phyloP scores from a whole-genome alignment of 306 rosid genomes.

The Cicer cuneatum region DNA sequence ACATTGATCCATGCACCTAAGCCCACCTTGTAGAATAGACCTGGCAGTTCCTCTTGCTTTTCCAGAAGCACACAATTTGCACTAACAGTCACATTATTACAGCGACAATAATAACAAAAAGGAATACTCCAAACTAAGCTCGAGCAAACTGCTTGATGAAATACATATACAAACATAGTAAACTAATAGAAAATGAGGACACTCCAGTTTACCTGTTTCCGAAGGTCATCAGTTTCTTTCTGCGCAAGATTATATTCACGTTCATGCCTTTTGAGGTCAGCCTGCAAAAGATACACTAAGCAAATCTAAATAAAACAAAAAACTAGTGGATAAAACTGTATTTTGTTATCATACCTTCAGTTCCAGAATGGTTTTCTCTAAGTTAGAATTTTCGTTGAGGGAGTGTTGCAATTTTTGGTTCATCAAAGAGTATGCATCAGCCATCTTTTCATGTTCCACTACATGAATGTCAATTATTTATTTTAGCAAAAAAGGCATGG shows the following conservation, averaged over 20 bases:
- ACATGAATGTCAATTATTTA: constrained; percentile 45
- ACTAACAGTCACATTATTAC: neutral
- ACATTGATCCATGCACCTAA: neutral
- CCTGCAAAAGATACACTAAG: constrained; percentile 59
- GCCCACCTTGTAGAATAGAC: constrained; percentile 1
- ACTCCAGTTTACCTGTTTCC: constrained; percentile 68
- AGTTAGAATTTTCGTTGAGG: constrained; percentile 57
- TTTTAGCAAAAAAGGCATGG: constrained; percentile 4
- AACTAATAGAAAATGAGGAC: neutral
- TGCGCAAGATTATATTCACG: constrained; percentile 73
- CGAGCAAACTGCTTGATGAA: constrained; percentile 11
- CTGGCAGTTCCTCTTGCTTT: neutral
- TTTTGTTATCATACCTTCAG: constrained; percentile 61
- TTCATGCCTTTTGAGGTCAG: constrained; percentile 74
- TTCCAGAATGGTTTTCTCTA: constrained; percentile 78
- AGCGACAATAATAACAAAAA: neutral
- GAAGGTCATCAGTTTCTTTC: constrained; percentile 82
- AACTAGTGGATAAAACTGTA: constrained; percentile 1
- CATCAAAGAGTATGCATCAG: constrained; percentile 77
- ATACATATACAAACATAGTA: constrained; percentile 22
- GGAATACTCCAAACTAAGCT: constrained; percentile 11
- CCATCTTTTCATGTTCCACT: constrained; percentile 92
- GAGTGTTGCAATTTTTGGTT: constrained; percentile 79
- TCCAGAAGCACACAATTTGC: neutral
- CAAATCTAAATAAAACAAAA: constrained; percentile 1